A percentile compares a stretch with the other conserved stretches of the same genome.
phyloP scores from a whole-genome alignment of 805 yeast species.

The Komagataella pseudopastoris region DNA sequence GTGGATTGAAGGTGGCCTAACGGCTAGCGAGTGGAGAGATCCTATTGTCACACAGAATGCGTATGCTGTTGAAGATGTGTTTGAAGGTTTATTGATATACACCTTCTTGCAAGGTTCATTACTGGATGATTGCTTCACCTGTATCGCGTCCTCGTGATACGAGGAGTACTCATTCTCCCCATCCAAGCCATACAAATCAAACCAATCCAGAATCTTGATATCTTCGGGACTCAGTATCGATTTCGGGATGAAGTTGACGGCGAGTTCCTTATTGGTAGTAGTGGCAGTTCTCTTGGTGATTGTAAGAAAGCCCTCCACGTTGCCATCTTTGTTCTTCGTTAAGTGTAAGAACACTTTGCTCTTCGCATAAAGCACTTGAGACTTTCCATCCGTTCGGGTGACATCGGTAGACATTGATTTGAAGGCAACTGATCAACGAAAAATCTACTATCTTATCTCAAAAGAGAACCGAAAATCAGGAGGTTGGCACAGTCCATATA shows the following conservation, averaged over 20 bases:
- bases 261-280: constrained; percentile 37
- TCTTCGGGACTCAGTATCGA: constrained; percentile 11
- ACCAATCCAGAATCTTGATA: constrained; percentile 18
- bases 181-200: constrained; percentile 23
- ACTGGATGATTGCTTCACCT: constrained; percentile 6
- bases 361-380: constrained; percentile 37
- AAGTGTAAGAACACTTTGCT: constrained; percentile 81
- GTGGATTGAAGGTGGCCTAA: constrained; percentile 71
- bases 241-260: constrained; percentile 62
- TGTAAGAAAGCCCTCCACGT: constrained; percentile 65
- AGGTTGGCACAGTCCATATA: not conserved
- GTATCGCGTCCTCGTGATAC: constrained; percentile 8
- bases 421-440: not conserved
- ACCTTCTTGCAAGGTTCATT: constrained; percentile 6
- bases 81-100: constrained; percentile 37
- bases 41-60: constrained; percentile 53
- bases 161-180: constrained; percentile 25
- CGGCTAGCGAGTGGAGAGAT: constrained; percentile 65
- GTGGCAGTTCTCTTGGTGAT: constrained; percentile 39
- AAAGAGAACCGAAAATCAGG: not conserved
- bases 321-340: constrained; percentile 56
- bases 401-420: not conserved
- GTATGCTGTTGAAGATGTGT: constrained; percentile 41
- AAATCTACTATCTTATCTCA: not conserved
- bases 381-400: constrained; percentile 14